Evolutionary conservation across 805 yeast genomes (phyloP), one percentile per base, ranked within the genome.

Genomic region (Yarrowia osloensis): DNA sequence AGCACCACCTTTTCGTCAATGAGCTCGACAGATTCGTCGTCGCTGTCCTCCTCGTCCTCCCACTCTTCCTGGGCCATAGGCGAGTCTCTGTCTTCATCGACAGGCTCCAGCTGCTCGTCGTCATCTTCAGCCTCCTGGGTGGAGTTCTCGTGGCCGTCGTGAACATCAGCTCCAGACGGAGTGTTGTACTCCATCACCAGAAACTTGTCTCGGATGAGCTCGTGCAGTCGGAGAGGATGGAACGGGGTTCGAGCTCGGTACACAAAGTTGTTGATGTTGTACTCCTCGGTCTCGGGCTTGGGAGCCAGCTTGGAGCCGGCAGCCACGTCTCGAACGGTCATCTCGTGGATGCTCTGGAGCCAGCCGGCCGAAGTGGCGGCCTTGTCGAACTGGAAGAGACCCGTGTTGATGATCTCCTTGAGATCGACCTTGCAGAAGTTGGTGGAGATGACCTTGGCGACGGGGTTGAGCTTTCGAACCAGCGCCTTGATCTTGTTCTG

Each of bases 261-360:
- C 17, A 81, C 77, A 69, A 81, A 81, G 67, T 78, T 79, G 70
- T 76, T 79, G 37, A 81, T 80, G 40, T 82, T 82, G 70, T 81
- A 81, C 69, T 81, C 83, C 67, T 79, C 82, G 4, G 82, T 80
- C 70, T 81, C 83, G 2, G 82, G 82, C 67, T 79, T 81, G 24
- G 82, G 82, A 0, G 82, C 74, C 15, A 74, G 67, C 46, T 73
- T 71, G 19, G 28, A 31, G 1, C 68, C 67, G 26, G 71, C 68
- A 21, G 59, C 67, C 12, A 49, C 59, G 31, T 77, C 78, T 68
- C 80, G 74, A 70, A 70, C 50, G 24, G 75, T 73, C 74, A 80
- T 78, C 68, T 80, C 82, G 65, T 80, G 76, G 17, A 81, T 72
- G 69, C 81, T 78, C 66, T 77, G 78, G 54, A 81, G 72, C 84